Evolutionary conservation across 2,329 filamentous ascomycete species (phyloP).

Genomic region (Xylariaceae sp.): DNA sequence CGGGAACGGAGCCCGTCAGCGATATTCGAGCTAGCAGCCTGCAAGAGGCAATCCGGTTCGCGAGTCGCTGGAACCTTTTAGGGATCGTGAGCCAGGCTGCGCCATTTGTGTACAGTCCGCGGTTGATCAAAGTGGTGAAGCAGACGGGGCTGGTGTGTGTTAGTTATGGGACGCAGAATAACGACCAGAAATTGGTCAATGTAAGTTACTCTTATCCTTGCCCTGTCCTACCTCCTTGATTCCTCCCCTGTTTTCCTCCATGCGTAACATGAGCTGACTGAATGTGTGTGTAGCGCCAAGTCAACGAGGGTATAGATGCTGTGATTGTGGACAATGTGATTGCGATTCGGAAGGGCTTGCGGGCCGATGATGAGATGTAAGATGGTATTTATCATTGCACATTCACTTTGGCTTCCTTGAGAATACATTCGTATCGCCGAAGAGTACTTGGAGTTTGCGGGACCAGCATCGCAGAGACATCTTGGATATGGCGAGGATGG

Average conservation of each 20-base stretch:
- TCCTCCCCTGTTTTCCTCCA: background rate
- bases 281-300: constrained; percentile 62
- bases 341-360: constrained; percentile 86
- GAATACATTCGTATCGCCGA: no score
- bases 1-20: constrained; percentile 73
- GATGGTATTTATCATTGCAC: no score
- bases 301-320: constrained; percentile 92
- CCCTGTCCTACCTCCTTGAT: background rate
- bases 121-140: constrained; percentile 89
- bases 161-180: constrained; percentile 88
- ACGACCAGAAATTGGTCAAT: constrained; percentile 79
- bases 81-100: constrained; percentile 88
- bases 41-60: constrained; percentile 93
- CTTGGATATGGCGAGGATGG: no score
- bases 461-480: no score
- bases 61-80: constrained; percentile 88
- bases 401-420: no score
- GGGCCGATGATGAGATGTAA: constrained; percentile 28
- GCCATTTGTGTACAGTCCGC: constrained; percentile 81
- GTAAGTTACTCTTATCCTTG: constrained; percentile 46
- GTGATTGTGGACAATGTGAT: constrained; percentile 96
- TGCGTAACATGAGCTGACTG: background rate
- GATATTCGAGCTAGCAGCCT: constrained; percentile 88
- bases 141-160: constrained; percentile 92
- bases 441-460: no score